Evolutionary conservation across 805 yeast species (phyloP), one percentile per base, ranked within the genome.

Genomic region (Metschnikowia continentalis): DNA sequence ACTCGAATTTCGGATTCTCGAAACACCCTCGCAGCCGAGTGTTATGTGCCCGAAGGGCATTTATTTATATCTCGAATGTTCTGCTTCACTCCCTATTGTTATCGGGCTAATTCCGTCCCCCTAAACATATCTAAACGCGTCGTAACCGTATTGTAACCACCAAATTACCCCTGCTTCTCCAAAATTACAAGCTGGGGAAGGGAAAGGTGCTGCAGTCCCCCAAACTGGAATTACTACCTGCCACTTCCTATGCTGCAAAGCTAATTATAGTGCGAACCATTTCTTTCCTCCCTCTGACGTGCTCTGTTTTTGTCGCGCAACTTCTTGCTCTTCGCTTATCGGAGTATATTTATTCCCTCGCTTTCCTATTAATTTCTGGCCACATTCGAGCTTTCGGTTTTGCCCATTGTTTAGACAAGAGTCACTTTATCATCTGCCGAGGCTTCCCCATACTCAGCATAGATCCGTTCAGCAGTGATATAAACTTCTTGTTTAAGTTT

Each of bases 291-390:
- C 38, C 38, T 42, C 35, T 11, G 33, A 40, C 20, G 11, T 37
- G 40, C 40, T 11, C 11, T 35, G 26, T 37, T 13, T 37, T 30
- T 26, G 46, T 33, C 46, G 46, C 46, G 46, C 46, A 33, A 42
- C 46, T 33, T 42, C 20, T 42, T 35, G 46, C 46, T 33, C 38
- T 42, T 33, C 38, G 46, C 46, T 42, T 42, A 42, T 42, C 46
- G 19, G 46, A 3, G 11, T 37, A 8, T 42, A 33, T 42, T 20
- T 42, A 42, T 22, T 40, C 43, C 35, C 35, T 40, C 43, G 43
- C 35, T 42, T 42, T 33, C 17, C 38, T 15, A n/a, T n/a, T 13
- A n/a, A 20, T 20, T 42, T 42, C 17, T 17, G 32, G 14, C 13
- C n/a, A n/a, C 43, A 40, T 10, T 30, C 36, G 14, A 32, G 36